A percentile compares a stretch with the other conserved stretches of the same genome.
Evolutionary conservation across 176 grass and related monocot species (phyloP).

Genomic region (Oryza brachyantha): DNA sequence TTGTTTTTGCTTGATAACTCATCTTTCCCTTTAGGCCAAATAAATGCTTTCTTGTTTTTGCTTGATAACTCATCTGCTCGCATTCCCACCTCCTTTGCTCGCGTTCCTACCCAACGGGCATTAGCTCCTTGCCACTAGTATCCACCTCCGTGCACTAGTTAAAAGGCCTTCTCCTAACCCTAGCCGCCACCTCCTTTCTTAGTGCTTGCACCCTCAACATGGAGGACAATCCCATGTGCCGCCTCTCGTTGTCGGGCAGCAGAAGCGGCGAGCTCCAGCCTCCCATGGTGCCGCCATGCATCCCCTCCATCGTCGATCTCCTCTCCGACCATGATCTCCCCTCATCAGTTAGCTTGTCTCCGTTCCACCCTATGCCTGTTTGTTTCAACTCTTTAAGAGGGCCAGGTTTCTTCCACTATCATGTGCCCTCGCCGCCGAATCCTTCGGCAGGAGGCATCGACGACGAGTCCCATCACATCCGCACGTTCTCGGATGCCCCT

Average conservation of each 20-base stretch:
- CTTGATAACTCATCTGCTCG: not conserved
- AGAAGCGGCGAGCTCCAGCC: not conserved
- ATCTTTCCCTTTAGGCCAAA: not conserved
- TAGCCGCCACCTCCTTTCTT: not conserved
- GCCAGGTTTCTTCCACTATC: conserved; percentile 29
- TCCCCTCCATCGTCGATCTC: conserved; percentile 6
- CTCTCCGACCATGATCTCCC: not conserved
- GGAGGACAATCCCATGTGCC: conserved; percentile 26
- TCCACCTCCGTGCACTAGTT: not conserved
- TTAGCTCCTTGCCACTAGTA: conserved; percentile 11
- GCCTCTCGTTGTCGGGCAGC: not conserved
- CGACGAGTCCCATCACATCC: conserved; percentile 33
- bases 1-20: conserved; percentile 19
- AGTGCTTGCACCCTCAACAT: not conserved
- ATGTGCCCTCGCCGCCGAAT: conserved; percentile 5
- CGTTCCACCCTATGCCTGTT: not conserved
- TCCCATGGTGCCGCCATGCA: not conserved
- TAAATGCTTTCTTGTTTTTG: conserved; percentile 8
- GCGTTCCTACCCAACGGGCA: not conserved
- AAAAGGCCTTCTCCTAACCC: conserved; percentile 9
- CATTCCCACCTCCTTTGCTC: not conserved
- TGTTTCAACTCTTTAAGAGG: conserved; percentile 10
- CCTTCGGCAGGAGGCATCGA: not conserved
- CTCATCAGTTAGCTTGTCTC: not conserved
- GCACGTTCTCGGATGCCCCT: conserved; percentile 25